Base-by-base conservation (phyloP, 306 rosid genomes). In the Luffa aegyptiaca region DNA sequence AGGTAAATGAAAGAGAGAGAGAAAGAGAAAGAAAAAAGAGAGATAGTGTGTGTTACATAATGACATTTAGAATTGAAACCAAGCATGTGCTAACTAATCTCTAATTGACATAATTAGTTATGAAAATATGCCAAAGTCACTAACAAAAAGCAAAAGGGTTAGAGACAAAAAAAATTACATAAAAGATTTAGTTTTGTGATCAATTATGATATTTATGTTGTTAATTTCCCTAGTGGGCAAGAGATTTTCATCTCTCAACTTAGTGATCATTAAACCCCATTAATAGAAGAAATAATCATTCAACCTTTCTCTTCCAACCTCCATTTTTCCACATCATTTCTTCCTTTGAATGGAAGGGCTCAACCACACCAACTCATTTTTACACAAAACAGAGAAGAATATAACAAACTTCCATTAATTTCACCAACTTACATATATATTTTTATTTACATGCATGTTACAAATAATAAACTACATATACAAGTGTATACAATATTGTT, bases 161-260 rank as follows among this genome's bases (percentile, higher is more conserved):
- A 68, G 33, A n/a, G 74, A 66, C 26, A 68, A 68, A 18, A 68
- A 10, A 12, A 71, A 3, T 21, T 57, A 45, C 42, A 69, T 42
- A 42, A 42, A 44, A 45, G 10, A 20, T 36, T 70, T 37, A 31
- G 33, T 18, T 31, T 68, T 10, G 79, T 82, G 82, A 58, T 58
- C 77, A 45, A 41, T 5, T 4, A 44, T 44, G 10, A 44, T 44
- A 44, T 44, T 4, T 5, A 44, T 59, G 80, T 81, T 59, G 62
- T 82, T 79, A 36, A 76, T 73, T 71, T 36, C 82, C 52, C 75
- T 80, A 83, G 85, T 84, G 84, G 90, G n/a, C 21, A 14, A 52
- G 41, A 33, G 77, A 80, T 70, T 26, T 26, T 42, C 75, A 71
- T 21, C 66, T 79, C 80, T 68, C 81, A 37, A 77, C 78, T 51